These are phyloP conservation scores for Elsinoe perseae DNA, from an alignment of 2,329 filamentous ascomycete species.

Conservation along the genomic window DNA sequence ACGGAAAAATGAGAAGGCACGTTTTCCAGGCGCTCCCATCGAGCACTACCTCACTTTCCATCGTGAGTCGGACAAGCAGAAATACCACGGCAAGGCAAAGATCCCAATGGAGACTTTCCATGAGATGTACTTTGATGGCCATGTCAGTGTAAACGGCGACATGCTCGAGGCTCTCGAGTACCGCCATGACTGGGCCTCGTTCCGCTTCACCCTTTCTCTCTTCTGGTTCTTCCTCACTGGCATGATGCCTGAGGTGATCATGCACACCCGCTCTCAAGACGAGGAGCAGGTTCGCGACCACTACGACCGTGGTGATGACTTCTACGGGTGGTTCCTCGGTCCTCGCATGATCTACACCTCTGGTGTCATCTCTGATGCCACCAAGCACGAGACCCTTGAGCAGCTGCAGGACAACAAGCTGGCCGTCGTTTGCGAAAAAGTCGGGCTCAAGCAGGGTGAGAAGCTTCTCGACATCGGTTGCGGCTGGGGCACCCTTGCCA, in stretches of 20 bases:
- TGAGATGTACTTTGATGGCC: constrained; percentile 94
- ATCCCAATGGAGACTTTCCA: constrained; percentile 91
- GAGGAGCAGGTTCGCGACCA: constrained; percentile 97
- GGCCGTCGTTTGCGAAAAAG: constrained; percentile 91
- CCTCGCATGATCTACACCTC: constrained; percentile 99
- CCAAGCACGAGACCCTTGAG: constrained; percentile 82
- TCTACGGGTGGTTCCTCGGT: constrained; percentile 97
- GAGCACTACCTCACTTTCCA: constrained; percentile 88
- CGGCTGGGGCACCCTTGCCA: constrained; percentile 93
- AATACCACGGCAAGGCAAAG: constrained; percentile 70
- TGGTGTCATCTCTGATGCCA: constrained; percentile 82
- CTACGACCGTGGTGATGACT: constrained; percentile 96
- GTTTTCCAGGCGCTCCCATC: constrained; percentile 74
- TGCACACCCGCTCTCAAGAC: constrained; percentile 89
- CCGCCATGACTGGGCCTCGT: constrained; percentile 94
- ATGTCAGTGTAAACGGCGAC: constrained; percentile 94
- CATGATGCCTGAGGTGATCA: constrained; percentile 82
- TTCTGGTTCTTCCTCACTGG: constrained; percentile 83
- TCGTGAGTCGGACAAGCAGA: constrained; percentile 49
- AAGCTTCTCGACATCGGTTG: constrained; percentile 89
- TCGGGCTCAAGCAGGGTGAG: constrained; percentile 73
- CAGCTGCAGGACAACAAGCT: constrained; percentile 98
- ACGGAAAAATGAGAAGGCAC: constrained; percentile 87
- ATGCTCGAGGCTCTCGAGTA: constrained; percentile 83
- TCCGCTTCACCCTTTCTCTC: constrained; percentile 76